Evolutionary conservation across 2,329 filamentous ascomycete genomes (phyloP).

Genomic region (Aspergillus aculeatinus): DNA sequence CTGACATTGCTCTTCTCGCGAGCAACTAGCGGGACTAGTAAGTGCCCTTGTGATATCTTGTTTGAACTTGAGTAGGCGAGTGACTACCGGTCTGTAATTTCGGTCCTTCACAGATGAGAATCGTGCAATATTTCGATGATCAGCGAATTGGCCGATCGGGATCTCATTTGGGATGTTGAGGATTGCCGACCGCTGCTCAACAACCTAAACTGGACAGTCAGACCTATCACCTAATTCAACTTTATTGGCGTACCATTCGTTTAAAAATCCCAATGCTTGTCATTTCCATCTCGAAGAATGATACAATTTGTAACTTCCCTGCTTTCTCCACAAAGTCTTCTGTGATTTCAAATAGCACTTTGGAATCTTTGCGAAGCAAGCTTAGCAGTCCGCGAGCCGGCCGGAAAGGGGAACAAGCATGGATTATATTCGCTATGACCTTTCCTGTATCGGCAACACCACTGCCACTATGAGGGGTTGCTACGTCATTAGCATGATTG

Average conservation of each 20-base stretch:
- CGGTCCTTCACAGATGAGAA: conserved; percentile 10
- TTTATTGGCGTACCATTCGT: conserved; percentile 1
- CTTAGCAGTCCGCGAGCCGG: conserved; percentile 6
- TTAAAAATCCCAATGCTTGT: conserved; percentile 6
- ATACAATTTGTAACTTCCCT: conserved; percentile 5
- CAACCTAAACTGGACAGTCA: conserved; percentile 3
- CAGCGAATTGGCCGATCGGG: conserved; percentile 6
- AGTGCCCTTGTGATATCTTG: neutral
- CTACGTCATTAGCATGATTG: conserved; percentile 2
- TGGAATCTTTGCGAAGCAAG: conserved; percentile 8
- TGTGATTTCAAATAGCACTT: conserved; percentile 10
- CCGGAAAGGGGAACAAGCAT: conserved; percentile 4
- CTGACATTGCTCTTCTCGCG: neutral
- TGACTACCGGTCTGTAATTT: conserved; percentile 5
- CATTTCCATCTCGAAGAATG: conserved; percentile 11
- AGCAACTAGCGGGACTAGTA: neutral
- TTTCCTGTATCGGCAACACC: conserved; percentile 9
- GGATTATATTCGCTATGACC: conserved; percentile 8
- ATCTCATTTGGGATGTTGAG: conserved; percentile 8
- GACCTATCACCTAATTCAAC: neutral
- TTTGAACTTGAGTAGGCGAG: neutral
- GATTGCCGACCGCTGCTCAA: conserved; percentile 7
- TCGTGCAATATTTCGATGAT: conserved; percentile 10
- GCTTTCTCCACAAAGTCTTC: conserved; percentile 10
- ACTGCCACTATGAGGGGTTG: conserved; percentile 8